Conservation (phyloP, 202 grass and related monocot species). For the Schoenoplectus triqueter region DNA sequence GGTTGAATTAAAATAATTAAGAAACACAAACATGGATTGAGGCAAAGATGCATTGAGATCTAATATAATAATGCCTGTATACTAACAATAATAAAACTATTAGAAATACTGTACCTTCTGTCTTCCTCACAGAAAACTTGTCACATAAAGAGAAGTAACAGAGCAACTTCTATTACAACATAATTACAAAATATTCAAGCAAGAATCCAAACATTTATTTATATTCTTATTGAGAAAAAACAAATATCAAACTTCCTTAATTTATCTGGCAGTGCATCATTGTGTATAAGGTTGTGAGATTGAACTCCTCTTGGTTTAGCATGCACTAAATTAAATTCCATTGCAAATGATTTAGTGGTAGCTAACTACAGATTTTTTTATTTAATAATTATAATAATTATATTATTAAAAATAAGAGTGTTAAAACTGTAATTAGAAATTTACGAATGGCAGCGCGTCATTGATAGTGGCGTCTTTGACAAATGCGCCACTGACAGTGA, state of each 20-base stretch:
- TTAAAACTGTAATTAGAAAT: too few relatives aligned
- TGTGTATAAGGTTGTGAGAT: background rate
- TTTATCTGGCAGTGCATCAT: constrained; percentile 10
- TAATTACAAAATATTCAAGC: background rate
- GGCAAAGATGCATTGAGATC: background rate
- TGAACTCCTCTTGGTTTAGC: constrained; percentile 3
- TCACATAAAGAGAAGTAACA: background rate
- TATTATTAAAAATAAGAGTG: too few relatives aligned
- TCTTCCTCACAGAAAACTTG: background rate
- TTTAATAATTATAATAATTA: too few relatives aligned
- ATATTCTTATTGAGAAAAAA: background rate
- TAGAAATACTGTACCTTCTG: background rate
- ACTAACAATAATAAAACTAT: background rate
- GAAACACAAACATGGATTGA: background rate
- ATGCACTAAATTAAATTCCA: background rate
- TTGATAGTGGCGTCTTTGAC: too few relatives aligned
- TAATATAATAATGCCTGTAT: background rate
- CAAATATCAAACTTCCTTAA: background rate
- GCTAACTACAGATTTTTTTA: too few relatives aligned
- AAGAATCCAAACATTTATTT: background rate
- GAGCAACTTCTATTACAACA: background rate
- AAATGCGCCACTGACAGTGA: too few relatives aligned
- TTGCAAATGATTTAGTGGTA: too few relatives aligned
- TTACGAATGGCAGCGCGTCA: too few relatives aligned
- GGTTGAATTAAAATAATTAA: background rate